Evolutionary conservation across 2,329 filamentous ascomycete species (phyloP), one percentile per base, ranked within the genome.

Genomic region (Rhynchosporium secalis): DNA sequence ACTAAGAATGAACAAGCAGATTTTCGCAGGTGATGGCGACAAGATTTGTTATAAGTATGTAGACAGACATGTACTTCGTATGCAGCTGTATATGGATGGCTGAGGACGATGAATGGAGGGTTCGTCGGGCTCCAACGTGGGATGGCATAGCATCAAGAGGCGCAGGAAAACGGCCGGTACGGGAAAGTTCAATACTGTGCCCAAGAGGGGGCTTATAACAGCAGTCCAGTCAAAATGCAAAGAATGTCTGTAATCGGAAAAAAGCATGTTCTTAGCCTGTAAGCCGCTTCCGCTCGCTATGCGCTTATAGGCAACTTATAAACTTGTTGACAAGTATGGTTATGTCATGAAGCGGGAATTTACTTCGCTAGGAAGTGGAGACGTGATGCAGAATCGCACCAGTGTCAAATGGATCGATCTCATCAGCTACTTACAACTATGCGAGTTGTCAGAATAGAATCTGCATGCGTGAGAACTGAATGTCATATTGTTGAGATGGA

Each of bases 81-180:
- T 45, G 54, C 54, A 45, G 26, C 54, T 33, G 40, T 56, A 45
- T 54, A 20, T 54, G 33, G 51, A 10, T 36, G 9, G 33, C 33
- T 36, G 28, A 12, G 29, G 29, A 26, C 26, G 38, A 33, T 45
- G 38, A 33, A 33, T 13, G 40, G 38, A 46, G 43, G 38, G 40
- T 45, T 56, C 54, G 40, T 56, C 33, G 54, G 54, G 54, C 40
- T 56, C 33, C 54, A 56, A 43, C 52, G 52, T 45, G 36, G 52
- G 52, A 45, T 26, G 33, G 33, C 33, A 2, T 46, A 7, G 43
- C 9, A 6, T 8, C 15, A 20, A 46, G 43, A 46, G 43, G 43
- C 20, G n/a, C n/a, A 46, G 43, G 26, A 41, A 55, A 12, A 56
- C 36, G 52, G 15, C 28, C 52, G 38, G 52, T 41, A 41, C 8